Evolutionary conservation across 495 filamentous ascomycete genomes (phyloP).

Genomic region (Talaromyces stipitatus): DNA sequence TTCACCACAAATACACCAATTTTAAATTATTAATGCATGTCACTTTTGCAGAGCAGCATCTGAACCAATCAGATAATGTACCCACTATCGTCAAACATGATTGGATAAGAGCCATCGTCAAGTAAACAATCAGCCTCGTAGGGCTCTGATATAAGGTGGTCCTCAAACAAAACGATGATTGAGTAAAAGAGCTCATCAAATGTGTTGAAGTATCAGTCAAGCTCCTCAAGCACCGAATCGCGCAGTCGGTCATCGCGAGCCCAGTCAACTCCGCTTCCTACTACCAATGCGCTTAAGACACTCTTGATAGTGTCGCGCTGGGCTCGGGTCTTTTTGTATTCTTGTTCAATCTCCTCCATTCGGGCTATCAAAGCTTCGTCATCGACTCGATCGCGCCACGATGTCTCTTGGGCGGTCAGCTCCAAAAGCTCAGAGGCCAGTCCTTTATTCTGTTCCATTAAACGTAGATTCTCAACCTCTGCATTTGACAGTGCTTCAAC

Average conservation of each 20-base stretch:
- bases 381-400: conserved; percentile 41
- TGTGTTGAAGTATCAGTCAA: background rate
- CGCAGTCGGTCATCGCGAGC: conserved; percentile 58
- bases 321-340: conserved; percentile 49
- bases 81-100: background rate
- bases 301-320: conserved; percentile 69
- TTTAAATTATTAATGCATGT: background rate
- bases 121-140: background rate
- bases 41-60: background rate
- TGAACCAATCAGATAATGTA: background rate
- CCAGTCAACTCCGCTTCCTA: conserved; percentile 83
- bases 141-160: background rate
- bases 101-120: background rate
- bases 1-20: background rate
- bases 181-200: background rate
- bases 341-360: conserved; percentile 47
- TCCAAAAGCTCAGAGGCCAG: conserved; percentile 52
- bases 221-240: conserved; percentile 65
- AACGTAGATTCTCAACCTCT: conserved; percentile 47
- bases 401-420: conserved; percentile 49
- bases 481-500: conserved; percentile 40
- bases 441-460: conserved; percentile 51
- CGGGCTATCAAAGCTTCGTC: conserved; percentile 43
- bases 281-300: conserved; percentile 63
- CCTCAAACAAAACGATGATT: background rate